phyloP scores from a whole-genome alignment of 176 grass and related monocot species.

The Musa troglodytarum region DNA sequence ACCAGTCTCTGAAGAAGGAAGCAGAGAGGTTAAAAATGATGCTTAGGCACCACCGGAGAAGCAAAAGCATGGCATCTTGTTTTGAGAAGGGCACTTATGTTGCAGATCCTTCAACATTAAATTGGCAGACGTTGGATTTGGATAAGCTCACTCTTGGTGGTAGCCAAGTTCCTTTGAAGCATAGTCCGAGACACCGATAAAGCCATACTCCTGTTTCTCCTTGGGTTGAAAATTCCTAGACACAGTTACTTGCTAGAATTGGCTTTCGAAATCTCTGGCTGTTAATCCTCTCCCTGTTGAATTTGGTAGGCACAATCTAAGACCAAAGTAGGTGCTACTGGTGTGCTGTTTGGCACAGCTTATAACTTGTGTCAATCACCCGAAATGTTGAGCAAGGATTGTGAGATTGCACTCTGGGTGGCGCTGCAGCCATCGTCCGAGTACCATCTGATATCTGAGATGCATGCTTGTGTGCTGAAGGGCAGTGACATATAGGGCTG shows the following conservation, averaged over 20 bases:
- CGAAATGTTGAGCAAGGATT: too few species aligned
- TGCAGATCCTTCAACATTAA: conserved; percentile 23
- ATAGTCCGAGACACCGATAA: conserved; percentile 25
- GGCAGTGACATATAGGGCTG: too few species aligned
- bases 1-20: conserved; percentile 73
- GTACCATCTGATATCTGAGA: too few species aligned
- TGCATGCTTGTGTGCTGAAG: too few species aligned
- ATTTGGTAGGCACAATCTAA: neutral
- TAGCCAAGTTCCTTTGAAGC: conserved; percentile 20
- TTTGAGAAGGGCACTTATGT: conserved; percentile 9
- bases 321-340: neutral
- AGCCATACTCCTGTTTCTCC: neutral
- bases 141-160: conserved; percentile 54
- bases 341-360: too few species aligned
- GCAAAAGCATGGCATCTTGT: conserved; percentile 58
- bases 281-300: neutral
- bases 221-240: neutral
- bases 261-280: neutral
- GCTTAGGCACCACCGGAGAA: conserved; percentile 52
- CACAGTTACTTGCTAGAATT: neutral
- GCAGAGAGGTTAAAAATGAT: conserved; percentile 66
- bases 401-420: too few species aligned
- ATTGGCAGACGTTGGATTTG: conserved; percentile 74
- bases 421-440: too few species aligned
- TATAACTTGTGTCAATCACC: too few species aligned